Evolutionary conservation across 257 asterid species (phyloP).

Genomic region (Capsicum chinense): DNA sequence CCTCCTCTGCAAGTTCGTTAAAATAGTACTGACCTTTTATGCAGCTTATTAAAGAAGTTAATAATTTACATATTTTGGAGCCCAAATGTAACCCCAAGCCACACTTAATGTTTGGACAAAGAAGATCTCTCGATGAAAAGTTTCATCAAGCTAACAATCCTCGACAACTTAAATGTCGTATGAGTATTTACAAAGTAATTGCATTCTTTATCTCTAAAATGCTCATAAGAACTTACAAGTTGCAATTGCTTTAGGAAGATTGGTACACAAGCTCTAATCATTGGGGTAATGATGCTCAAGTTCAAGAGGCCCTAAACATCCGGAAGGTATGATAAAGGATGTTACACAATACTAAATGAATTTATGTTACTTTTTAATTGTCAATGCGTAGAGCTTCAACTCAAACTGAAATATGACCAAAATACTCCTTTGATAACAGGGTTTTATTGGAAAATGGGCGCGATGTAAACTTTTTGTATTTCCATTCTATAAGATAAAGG

Average conservation of each 20-base stretch:
- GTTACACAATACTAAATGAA: no score
- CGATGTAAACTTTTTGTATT: no score
- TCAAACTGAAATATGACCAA: no score
- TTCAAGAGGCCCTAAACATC: not conserved
- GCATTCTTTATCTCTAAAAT: no score
- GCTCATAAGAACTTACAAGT: no score
- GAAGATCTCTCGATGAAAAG: conserved; percentile 34
- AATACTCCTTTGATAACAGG: conserved; percentile 23
- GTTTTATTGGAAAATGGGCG: not conserved
- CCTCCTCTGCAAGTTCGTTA: no score
- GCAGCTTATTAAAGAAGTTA: no score
- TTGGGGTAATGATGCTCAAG: no score
- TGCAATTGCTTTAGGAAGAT: no score
- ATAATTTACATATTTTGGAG: conserved; percentile 1
- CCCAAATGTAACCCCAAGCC: conserved; percentile 30
- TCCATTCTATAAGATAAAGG: no score
- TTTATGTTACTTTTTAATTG: not conserved
- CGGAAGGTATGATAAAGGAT: conserved; percentile 20
- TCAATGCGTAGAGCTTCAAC: not conserved
- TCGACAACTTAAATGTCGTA: conserved; percentile 22
- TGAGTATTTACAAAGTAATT: conserved; percentile 4
- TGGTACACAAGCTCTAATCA: no score
- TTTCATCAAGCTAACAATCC: not conserved
- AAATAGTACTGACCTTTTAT: no score
- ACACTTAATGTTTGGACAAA: conserved; percentile 3